Base-by-base conservation (phyloP, 768 basidiomycete genomes). In the Suillus sp. region DNA sequence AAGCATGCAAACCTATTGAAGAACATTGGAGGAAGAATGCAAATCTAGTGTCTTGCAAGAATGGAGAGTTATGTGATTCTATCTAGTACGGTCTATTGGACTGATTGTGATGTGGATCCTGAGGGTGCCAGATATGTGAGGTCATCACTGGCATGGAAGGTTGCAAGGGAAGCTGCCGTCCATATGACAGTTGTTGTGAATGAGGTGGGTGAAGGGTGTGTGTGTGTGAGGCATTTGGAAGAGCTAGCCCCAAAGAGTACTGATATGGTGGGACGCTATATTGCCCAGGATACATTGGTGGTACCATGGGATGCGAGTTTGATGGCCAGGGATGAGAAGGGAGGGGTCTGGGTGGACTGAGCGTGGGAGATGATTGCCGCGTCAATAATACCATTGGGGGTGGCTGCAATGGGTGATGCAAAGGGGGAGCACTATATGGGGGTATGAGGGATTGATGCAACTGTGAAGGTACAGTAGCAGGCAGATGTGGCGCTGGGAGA, bases 81-180 rank as follows among this genome's bases (percentile, higher is more conserved):
- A 18, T 42, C 40, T 42, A 47, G 45, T 47, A 47, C 45, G 11
- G 3, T 48, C 47, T 25, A 3, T 3, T 5, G 13, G 47, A 20
- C 22, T 47, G 40, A 0, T 40, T 16, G 16, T 40, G 40, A 20
- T 18, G 47, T 48, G 47, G 25, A 48, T 22, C 47, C 22, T 48
- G 47, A 48, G 47, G 20, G 47, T 48, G 47, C 22, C 47, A 48
- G 47, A 48, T 48, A 13, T 48, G 47, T 5, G 25, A 22, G 22
- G 47, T 48, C 25, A 47, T 47, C 45, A 47, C 45, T 47, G 45
- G 47, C 22, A 10, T 1, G 22, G 45, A 47, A 25, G 22, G 47
- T 48, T 48, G 47, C 47, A 48, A 48, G 47, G 47, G 47, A 48
- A 48, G 22, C n/a, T n/a, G n/a, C n/a, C n/a, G n/a, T 47, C 9